Percentiles rank a stretch among this genome's conserved stretches.
phyloP scores from a whole-genome alignment of 2,329 filamentous ascomycete species.

The Fusarium graminum region DNA sequence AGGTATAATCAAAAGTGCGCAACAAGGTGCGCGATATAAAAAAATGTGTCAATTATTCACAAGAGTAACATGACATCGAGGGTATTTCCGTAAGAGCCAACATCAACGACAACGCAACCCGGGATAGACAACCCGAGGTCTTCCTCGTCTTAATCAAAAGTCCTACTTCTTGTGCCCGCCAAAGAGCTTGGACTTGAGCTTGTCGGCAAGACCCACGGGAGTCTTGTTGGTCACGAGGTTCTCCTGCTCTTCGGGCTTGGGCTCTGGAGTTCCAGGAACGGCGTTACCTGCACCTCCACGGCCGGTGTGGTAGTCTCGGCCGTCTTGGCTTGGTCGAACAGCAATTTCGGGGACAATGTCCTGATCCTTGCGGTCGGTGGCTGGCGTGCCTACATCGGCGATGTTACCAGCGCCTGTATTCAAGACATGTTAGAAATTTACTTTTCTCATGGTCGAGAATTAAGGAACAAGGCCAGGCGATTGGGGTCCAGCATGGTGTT shows the following conservation, averaged over 20 bases:
- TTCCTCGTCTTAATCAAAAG: neutral
- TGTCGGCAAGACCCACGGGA: slow-evolving; percentile 65
- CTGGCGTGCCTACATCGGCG: slow-evolving; percentile 60
- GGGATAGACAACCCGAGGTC: slow-evolving; percentile 6
- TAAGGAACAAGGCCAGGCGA: neutral
- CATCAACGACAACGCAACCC: slow-evolving; percentile 23
- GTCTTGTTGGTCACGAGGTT: slow-evolving; percentile 45
- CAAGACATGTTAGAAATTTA: slow-evolving; percentile 19
- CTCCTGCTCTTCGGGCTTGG: slow-evolving; percentile 50
- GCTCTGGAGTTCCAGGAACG: slow-evolving; percentile 55
- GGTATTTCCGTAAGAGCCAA: slow-evolving; percentile 47
- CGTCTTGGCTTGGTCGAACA: slow-evolving; percentile 62
- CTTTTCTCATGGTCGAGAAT: neutral
- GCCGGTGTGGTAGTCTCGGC: slow-evolving; percentile 68
- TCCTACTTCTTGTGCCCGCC: slow-evolving; percentile 62
- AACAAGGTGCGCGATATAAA: slow-evolving; percentile 20
- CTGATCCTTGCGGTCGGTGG: slow-evolving; percentile 61
- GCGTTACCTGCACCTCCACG: slow-evolving; percentile 72
- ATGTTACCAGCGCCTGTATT: slow-evolving; percentile 69
- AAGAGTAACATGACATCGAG: slow-evolving; percentile 41
- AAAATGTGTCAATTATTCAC: slow-evolving; percentile 22
- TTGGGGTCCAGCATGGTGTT: neutral
- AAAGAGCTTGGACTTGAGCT: slow-evolving; percentile 69
- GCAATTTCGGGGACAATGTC: slow-evolving; percentile 68
- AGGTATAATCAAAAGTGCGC: slow-evolving; percentile 9